These are phyloP conservation scores for Vigna trinervia DNA, from an alignment of 306 rosid species.

Conservation along the genomic window DNA sequence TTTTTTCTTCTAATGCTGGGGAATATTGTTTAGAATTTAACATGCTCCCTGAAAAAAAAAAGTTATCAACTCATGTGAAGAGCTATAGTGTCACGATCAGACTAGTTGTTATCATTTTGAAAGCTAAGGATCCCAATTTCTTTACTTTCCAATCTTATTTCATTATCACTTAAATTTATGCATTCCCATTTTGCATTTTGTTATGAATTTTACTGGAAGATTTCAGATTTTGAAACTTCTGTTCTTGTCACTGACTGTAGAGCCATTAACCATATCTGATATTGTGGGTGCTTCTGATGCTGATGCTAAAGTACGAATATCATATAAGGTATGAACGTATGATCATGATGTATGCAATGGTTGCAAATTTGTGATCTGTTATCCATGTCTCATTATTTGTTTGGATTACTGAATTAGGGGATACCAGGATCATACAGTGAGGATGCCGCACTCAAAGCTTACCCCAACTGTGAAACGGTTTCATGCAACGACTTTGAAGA, in stretches of 20 bases:
- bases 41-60: background rate
- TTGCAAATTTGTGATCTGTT: conserved; percentile 18
- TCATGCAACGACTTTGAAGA: conserved; percentile 73
- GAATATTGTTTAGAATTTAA: conserved; percentile 23
- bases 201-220: conserved; percentile 30
- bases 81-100: conserved; percentile 3
- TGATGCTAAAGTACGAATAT: conserved; percentile 54
- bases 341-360: conserved; percentile 39
- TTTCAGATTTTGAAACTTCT: conserved; percentile 1
- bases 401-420: conserved; percentile 62
- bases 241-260: conserved; percentile 47
- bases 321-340: conserved; percentile 72
- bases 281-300: conserved; percentile 50
- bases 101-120: conserved; percentile 20
- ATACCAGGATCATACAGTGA: conserved; percentile 68
- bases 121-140: conserved; percentile 21
- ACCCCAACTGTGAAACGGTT: conserved; percentile 72
- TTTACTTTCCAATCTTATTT: background rate
- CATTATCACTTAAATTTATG: background rate
- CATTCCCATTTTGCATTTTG: conserved; percentile 16
- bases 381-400: conserved; percentile 39
- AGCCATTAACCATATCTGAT: conserved; percentile 64
- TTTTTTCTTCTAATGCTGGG: conserved; percentile 1
- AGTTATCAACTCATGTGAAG: background rate
- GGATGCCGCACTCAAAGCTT: conserved; percentile 77